phyloP scores from a whole-genome alignment of 2,329 filamentous ascomycete species.

The Fusarium zealandicum region DNA sequence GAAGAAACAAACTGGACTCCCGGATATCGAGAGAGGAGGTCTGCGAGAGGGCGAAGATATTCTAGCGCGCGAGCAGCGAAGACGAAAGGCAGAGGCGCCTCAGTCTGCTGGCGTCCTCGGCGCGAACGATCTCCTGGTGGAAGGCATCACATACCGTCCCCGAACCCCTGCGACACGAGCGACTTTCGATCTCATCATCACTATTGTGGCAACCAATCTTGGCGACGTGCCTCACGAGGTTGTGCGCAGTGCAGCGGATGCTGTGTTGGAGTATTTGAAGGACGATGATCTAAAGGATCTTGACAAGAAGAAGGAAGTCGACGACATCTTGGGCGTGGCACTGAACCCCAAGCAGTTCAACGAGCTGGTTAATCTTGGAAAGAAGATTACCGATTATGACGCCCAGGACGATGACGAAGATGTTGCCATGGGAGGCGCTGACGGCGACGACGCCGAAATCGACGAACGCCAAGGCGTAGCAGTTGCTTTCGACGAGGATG shows the following conservation, averaged over 20 bases:
- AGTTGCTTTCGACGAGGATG: constrained; percentile 93
- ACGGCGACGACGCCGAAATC: constrained; percentile 75
- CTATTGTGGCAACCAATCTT: constrained; percentile 84
- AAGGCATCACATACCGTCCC: constrained; percentile 90
- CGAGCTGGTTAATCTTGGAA: constrained; percentile 92
- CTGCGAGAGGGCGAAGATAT: constrained; percentile 85
- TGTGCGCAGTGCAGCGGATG: constrained; percentile 92
- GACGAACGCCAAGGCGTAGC: constrained; percentile 97
- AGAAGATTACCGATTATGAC: constrained; percentile 99
- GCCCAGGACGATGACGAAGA: constrained; percentile 95
- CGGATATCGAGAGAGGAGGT: constrained; percentile 76
- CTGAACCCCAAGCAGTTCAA: constrained; percentile 93
- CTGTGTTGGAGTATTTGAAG: constrained; percentile 88
- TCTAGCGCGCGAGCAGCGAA: constrained; percentile 82
- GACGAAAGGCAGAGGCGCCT: constrained; percentile 76
- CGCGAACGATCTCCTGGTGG: constrained; percentile 84
- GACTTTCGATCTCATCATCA: constrained; percentile 93
- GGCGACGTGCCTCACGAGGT: constrained; percentile 94
- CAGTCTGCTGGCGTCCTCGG: constrained; percentile 80
- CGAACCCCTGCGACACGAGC: constrained; percentile 89
- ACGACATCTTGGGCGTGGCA: constrained; percentile 86
- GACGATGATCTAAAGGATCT: constrained; percentile 96
- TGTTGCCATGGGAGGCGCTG: constrained; percentile 73
- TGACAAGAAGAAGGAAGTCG: constrained; percentile 97
- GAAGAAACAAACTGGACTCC: constrained; percentile 74